A percentile compares a stretch with the other conserved stretches of the same genome.
These are phyloP conservation scores for Solanum chiquidenum DNA, from an alignment of 257 asterid species.

Conservation along the genomic window DNA sequence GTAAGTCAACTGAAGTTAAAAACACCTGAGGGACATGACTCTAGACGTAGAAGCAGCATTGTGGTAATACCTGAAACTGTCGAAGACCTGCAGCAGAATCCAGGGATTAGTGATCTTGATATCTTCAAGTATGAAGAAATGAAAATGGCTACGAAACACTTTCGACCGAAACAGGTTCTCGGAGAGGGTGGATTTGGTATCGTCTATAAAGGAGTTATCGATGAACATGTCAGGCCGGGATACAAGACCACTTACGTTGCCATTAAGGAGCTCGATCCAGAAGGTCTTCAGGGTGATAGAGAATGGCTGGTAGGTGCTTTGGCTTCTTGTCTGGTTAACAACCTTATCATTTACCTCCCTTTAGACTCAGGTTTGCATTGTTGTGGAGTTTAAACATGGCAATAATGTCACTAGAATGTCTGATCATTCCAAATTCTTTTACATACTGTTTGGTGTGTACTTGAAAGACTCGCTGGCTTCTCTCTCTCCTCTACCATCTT, in stretches of 20 bases:
- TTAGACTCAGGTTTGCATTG: neutral
- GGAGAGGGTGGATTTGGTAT: conserved; percentile 94
- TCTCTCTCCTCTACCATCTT: neutral
- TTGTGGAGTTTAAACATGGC: neutral
- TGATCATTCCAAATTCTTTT: neutral
- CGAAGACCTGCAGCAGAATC: conserved; percentile 59
- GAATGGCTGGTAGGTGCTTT: conserved; percentile 77
- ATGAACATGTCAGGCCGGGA: conserved; percentile 55
- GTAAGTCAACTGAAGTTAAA: conserved; percentile 7
- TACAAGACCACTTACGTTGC: conserved; percentile 60
- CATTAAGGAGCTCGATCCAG: conserved; percentile 85
- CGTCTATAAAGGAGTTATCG: conserved; percentile 78
- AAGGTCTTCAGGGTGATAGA: conserved; percentile 85
- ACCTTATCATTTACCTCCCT: neutral
- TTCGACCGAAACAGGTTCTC: conserved; percentile 72
- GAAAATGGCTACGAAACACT: conserved; percentile 81
- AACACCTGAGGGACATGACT: neutral
- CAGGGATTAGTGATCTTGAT: conserved; percentile 69
- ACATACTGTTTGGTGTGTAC: neutral
- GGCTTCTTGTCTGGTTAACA: neutral
- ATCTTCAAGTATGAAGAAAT: conserved; percentile 84
- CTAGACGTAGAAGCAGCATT: conserved; percentile 16
- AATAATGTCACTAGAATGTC: neutral
- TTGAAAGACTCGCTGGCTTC: neutral
- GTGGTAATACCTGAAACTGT: conserved; percentile 53